Conservation (phyloP, 78 protist species). For the Chrysochromulina parva region DNA sequence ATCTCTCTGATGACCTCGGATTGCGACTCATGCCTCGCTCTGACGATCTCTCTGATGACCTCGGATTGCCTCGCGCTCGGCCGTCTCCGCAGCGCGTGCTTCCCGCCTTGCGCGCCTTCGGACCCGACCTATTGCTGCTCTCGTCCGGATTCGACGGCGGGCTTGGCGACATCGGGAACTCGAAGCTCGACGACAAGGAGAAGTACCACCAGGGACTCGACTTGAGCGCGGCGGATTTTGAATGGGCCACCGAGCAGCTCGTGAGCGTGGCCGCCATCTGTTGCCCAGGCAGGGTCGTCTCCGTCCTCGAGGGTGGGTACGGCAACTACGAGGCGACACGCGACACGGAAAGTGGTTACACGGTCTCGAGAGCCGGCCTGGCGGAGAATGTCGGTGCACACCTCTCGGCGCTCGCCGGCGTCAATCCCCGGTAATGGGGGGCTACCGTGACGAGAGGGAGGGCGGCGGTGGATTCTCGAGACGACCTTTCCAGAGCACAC, state of each 20-base stretch:
- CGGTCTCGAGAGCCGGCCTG: not conserved
- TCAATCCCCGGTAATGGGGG: no score
- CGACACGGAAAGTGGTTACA: not conserved
- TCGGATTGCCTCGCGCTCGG: no score
- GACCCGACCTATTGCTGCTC: not conserved
- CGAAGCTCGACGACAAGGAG: not conserved
- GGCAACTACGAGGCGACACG: not conserved
- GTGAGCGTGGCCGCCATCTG: not conserved
- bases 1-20: no score
- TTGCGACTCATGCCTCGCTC: no score
- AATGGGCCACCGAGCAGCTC: not conserved
- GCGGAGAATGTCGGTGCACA: not conserved
- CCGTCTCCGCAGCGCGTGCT: not conserved
- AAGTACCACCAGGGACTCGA: not conserved
- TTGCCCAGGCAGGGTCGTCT: not conserved
- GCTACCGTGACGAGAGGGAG: no score
- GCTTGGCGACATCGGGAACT: not conserved
- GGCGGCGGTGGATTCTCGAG: no score
- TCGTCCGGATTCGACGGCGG: slow-evolving; percentile 25
- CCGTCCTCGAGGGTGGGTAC: slow-evolving; percentile 2
- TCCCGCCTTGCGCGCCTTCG: not conserved
- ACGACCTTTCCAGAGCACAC: no score
- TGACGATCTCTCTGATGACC: no score
- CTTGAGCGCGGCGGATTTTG: not conserved
- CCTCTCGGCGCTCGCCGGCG: not conserved